Evolutionary conservation across 495 filamentous ascomycete genomes (phyloP).

Genomic region (Neurospora discreta): DNA sequence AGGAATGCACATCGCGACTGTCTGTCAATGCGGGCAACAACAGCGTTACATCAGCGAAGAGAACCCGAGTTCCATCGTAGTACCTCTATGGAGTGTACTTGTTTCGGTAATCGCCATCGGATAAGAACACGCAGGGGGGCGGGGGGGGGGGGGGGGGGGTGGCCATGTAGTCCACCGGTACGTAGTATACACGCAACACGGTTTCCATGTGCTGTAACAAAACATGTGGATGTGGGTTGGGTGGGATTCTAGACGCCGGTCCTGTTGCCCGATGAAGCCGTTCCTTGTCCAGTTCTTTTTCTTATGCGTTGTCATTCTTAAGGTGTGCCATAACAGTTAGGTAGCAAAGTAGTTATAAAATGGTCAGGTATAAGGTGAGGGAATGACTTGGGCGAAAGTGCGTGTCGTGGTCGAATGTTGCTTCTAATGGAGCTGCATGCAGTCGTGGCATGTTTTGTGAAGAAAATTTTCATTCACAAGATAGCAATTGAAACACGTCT

Average conservation of each 20-base stretch:
- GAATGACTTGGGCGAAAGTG: neutral
- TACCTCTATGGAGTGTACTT: neutral
- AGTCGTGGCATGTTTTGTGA: neutral
- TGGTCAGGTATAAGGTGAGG: neutral
- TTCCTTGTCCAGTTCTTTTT: neutral
- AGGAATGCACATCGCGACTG: neutral
- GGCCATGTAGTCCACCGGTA: neutral
- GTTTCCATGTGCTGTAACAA: neutral
- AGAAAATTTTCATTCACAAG: neutral
- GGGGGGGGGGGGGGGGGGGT: too few species aligned
- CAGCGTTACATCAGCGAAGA: neutral
- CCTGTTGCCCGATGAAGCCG: neutral
- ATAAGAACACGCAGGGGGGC: neutral
- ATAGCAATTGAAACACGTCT: neutral
- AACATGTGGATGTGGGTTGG: neutral
- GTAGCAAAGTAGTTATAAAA: neutral
- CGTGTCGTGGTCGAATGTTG: too few species aligned
- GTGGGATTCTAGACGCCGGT: neutral
- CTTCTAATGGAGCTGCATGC: neutral
- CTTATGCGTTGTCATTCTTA: neutral
- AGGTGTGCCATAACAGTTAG: neutral
- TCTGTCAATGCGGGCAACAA: neutral
- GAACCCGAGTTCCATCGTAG: neutral
- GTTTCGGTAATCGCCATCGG: neutral
- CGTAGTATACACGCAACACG: neutral